These are phyloP conservation scores for Chlorella sp. DNA, from an alignment of 139 green algal species.

Conservation along the genomic window DNA sequence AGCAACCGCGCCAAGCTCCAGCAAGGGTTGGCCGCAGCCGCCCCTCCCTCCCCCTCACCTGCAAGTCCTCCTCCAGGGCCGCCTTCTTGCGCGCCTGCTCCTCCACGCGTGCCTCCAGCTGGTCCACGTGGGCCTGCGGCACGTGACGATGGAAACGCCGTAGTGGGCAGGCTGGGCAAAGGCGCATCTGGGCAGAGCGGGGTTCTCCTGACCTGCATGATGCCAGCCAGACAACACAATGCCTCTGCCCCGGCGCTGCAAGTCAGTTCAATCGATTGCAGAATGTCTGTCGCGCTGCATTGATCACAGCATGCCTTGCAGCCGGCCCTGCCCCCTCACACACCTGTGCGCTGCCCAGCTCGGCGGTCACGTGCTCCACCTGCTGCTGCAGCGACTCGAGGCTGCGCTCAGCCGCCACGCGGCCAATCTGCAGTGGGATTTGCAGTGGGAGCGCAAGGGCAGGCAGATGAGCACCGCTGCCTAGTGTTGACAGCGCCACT, in stretches of 20 bases:
- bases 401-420: slow-evolving; percentile 24
- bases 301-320: no score
- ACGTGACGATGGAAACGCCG: no score
- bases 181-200: neutral
- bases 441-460: neutral
- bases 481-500: neutral
- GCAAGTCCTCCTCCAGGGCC: slow-evolving; percentile 21
- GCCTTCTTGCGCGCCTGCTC: neutral
- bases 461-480: neutral
- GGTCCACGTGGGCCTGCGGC: neutral
- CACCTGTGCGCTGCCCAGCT: slow-evolving; percentile 19
- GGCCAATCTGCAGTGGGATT: neutral
- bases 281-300: no score
- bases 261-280: no score
- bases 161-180: neutral
- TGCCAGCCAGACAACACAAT: no score
- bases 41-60: neutral
- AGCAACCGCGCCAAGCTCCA: neutral
- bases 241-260: no score
- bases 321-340: neutral
- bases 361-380: slow-evolving; percentile 3
- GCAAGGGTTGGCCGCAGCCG: neutral
- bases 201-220: no score
- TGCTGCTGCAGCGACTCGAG: slow-evolving; percentile 13
- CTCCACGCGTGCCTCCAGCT: slow-evolving; percentile 5